phyloP scores from a whole-genome alignment of 1,284 basidiomycete genomes.

The Ceratobasidium sp. region DNA sequence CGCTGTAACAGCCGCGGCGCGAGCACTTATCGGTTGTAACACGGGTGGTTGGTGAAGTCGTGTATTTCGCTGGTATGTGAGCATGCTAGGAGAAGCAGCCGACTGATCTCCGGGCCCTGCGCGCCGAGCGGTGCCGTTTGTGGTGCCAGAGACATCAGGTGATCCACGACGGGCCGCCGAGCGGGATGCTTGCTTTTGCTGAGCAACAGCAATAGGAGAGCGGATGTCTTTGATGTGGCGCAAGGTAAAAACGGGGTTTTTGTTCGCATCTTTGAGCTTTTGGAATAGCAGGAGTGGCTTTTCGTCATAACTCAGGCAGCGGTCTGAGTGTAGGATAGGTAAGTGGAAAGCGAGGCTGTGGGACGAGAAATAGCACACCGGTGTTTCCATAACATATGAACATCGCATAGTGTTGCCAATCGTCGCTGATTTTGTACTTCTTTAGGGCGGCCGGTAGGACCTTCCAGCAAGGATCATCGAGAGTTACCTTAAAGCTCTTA shows the following conservation, averaged over 20 bases:
- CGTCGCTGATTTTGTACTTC: slow-evolving; percentile 98
- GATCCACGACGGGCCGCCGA: slow-evolving; percentile 16
- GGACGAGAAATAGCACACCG: slow-evolving; percentile 61
- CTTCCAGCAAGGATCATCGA: slow-evolving; percentile 98
- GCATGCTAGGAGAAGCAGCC: slow-evolving; percentile 40
- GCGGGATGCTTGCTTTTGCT: slow-evolving; percentile 89
- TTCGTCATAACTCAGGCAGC: slow-evolving; percentile 97
- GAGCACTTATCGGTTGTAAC: slow-evolving; percentile 50
- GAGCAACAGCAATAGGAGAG: slow-evolving; percentile 93
- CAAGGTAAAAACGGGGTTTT: slow-evolving; percentile 98
- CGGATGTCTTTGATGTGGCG: slow-evolving; percentile 98
- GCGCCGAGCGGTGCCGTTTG: background rate
- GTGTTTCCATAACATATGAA: slow-evolving; percentile 97
- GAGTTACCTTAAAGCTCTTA: slow-evolving; percentile 87
- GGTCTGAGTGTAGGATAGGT: slow-evolving; percentile 65
- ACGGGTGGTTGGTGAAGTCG: slow-evolving; percentile 53
- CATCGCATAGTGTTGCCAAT: slow-evolving; percentile 98
- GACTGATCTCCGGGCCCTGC: slow-evolving; percentile 9
- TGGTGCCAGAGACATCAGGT: slow-evolving; percentile 15
- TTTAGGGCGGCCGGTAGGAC: slow-evolving; percentile 97
- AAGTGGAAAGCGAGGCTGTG: slow-evolving; percentile 12
- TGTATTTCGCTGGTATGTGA: slow-evolving; percentile 49
- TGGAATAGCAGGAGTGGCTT: slow-evolving; percentile 97
- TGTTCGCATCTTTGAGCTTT: slow-evolving; percentile 95
- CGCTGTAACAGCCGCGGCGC: slow-evolving; percentile 43